Evolutionary conservation across 768 basidiomycete species (phyloP).

Genomic region (Boletus rufocinnamomeus): DNA sequence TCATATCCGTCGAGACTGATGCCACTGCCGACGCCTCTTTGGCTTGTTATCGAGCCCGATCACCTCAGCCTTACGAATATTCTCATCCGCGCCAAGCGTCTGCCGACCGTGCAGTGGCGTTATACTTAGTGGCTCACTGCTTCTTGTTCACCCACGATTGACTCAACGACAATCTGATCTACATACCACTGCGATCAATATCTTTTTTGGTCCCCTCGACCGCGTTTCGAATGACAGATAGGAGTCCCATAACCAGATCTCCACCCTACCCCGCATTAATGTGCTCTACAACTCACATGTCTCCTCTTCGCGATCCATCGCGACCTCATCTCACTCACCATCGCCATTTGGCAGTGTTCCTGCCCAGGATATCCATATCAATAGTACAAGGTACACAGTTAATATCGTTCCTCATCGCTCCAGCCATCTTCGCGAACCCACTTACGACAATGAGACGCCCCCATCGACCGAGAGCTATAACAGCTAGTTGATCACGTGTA

Average conservation of each 20-base stretch:
- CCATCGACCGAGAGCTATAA: slow-evolving; percentile 15
- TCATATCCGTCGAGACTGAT: slow-evolving; percentile 16
- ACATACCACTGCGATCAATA: slow-evolving; percentile 15
- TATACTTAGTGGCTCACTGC: not conserved
- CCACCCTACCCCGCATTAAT: slow-evolving; percentile 20
- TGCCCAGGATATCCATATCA: not conserved
- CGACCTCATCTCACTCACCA: slow-evolving; percentile 7
- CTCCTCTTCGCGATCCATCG: slow-evolving; percentile 27
- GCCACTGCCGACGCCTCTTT: not conserved
- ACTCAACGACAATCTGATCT: slow-evolving; percentile 26
- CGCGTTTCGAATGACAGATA: slow-evolving; percentile 12
- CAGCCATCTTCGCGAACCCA: slow-evolving; percentile 1
- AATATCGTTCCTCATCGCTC: not conserved
- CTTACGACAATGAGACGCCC: slow-evolving; percentile 17
- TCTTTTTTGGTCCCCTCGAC: slow-evolving; percentile 2
- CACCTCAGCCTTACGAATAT: not conserved
- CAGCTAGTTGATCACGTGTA: slow-evolving; percentile 4
- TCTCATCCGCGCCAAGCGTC: not conserved
- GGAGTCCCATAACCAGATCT: slow-evolving; percentile 15
- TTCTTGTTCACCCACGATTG: slow-evolving; percentile 14
- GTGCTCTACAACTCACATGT: not conserved
- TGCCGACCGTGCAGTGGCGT: slow-evolving; percentile 8
- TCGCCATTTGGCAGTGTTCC: slow-evolving; percentile 5
- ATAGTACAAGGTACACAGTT: not conserved
- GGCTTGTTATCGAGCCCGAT: not conserved